Percentiles rank a stretch among this genome's conserved stretches.
Evolutionary conservation across 768 basidiomycete species (phyloP).

Genomic region (Lepiota venenata): DNA sequence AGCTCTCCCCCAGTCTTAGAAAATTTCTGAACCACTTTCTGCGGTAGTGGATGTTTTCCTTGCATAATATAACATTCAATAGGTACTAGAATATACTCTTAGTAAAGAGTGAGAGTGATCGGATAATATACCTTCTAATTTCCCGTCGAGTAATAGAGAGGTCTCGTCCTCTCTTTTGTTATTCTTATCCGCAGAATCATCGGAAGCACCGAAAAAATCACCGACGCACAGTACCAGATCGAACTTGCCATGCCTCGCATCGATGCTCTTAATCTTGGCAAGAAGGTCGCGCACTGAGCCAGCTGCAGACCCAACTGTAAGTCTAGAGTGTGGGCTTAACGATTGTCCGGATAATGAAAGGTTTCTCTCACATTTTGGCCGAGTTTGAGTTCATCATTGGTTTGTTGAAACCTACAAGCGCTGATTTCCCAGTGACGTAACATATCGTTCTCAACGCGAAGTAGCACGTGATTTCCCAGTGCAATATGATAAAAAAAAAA

Average conservation of each 20-base stretch:
- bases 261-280: slow-evolving; percentile 76
- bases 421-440: too few species aligned
- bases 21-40: slow-evolving; percentile 70
- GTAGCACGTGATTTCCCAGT: too few species aligned
- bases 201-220: slow-evolving; percentile 78
- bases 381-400: slow-evolving; percentile 9
- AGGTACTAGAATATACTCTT: slow-evolving; percentile 52
- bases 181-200: slow-evolving; percentile 20
- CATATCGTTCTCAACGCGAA: too few species aligned
- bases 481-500: too few species aligned
- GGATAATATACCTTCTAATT: slow-evolving; percentile 52
- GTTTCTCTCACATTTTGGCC: slow-evolving; percentile 16
- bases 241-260: slow-evolving; percentile 93
- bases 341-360: not conserved
- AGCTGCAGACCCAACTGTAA: slow-evolving; percentile 78
- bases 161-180: slow-evolving; percentile 47
- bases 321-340: slow-evolving; percentile 25
- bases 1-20: slow-evolving; percentile 76
- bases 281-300: slow-evolving; percentile 77
- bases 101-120: slow-evolving; percentile 11
- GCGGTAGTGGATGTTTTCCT: slow-evolving; percentile 74
- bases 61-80: slow-evolving; percentile 93
- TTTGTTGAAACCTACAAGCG: too few species aligned
- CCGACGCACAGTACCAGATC: slow-evolving; percentile 78
- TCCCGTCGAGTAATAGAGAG: slow-evolving; percentile 59